Evolutionary conservation across 1,284 basidiomycete genomes (phyloP).

Genomic region (Meira nashicola): DNA sequence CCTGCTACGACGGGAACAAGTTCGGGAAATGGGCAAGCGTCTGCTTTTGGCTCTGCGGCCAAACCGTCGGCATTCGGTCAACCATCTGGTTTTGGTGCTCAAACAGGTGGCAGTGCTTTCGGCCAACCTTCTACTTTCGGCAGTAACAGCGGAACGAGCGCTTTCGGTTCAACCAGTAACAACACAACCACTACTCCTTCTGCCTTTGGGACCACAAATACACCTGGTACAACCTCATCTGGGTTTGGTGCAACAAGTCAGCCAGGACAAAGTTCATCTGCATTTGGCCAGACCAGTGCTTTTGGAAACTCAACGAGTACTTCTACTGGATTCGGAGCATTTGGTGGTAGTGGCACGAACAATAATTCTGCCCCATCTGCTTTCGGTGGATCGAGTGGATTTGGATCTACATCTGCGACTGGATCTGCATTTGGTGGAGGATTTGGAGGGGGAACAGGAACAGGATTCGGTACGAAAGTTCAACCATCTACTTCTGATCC

Average conservation of each 20-base stretch:
- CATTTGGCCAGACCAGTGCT: constrained; percentile 10
- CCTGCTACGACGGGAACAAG: neutral
- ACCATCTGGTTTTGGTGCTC: constrained; percentile 13
- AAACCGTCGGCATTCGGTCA: constrained; percentile 1
- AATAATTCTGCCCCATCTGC: neutral
- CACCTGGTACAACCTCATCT: too few species aligned
- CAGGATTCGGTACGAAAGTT: neutral
- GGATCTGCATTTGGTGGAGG: constrained; percentile 8
- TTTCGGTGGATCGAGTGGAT: neutral
- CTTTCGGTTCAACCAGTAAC: too few species aligned
- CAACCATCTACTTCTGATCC: neutral
- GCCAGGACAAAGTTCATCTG: neutral
- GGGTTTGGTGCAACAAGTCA: too few species aligned
- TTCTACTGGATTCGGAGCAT: constrained; percentile 6
- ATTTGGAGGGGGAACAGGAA: neutral
- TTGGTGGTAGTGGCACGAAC: neutral
- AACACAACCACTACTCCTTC: too few species aligned
- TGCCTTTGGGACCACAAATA: too few species aligned
- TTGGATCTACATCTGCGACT: neutral
- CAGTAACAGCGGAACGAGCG: neutral
- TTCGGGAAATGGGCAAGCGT: neutral
- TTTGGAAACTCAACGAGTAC: neutral
- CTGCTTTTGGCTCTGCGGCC: constrained; percentile 6
- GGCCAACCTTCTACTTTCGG: constrained; percentile 11
- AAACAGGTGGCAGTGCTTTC: constrained; percentile 5